These are phyloP conservation scores for Candida caryicola DNA, from an alignment of 805 yeast species.

Conservation along the genomic window DNA sequence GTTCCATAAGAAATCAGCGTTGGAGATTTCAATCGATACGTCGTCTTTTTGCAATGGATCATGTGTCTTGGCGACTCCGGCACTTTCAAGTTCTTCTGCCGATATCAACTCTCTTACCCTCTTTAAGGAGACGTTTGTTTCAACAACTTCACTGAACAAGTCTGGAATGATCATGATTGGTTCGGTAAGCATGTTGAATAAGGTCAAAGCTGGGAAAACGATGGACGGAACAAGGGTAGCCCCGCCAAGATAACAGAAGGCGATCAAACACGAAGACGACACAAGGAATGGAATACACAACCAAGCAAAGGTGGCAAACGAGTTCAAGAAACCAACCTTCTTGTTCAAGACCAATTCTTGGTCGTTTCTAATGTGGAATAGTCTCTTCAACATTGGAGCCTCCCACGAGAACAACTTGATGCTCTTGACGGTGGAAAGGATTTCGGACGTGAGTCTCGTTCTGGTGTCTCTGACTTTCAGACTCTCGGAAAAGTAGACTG, in stretches of 20 bases:
- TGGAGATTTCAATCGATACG: conserved; percentile 40
- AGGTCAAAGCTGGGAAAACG: conserved; percentile 64
- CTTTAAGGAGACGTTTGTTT: conserved; percentile 53
- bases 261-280: conserved; percentile 57
- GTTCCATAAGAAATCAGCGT: conserved; percentile 57
- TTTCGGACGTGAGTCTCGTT: conserved; percentile 57
- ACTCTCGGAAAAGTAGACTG: conserved; percentile 19
- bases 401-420: conserved; percentile 74
- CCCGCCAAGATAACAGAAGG: conserved; percentile 44
- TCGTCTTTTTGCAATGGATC: conserved; percentile 20
- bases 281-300: conserved; percentile 62
- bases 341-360: conserved; percentile 52
- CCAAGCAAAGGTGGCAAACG: conserved; percentile 57
- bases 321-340: conserved; percentile 43
- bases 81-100: conserved; percentile 30
- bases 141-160: conserved; percentile 53
- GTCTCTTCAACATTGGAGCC: conserved; percentile 53
- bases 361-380: conserved; percentile 54
- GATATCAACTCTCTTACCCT: conserved; percentile 50
- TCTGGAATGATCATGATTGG: conserved; percentile 61
- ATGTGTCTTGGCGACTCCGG: conserved; percentile 19
- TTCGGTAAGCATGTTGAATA: conserved; percentile 54
- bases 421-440: conserved; percentile 57
- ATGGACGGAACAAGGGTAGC: conserved; percentile 62
- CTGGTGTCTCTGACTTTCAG: conserved; percentile 64